Evolutionary conservation across 129 eudicot genomes (phyloP), one percentile per base, ranked within the genome.

Genomic region (Flaveria ramosissima): DNA sequence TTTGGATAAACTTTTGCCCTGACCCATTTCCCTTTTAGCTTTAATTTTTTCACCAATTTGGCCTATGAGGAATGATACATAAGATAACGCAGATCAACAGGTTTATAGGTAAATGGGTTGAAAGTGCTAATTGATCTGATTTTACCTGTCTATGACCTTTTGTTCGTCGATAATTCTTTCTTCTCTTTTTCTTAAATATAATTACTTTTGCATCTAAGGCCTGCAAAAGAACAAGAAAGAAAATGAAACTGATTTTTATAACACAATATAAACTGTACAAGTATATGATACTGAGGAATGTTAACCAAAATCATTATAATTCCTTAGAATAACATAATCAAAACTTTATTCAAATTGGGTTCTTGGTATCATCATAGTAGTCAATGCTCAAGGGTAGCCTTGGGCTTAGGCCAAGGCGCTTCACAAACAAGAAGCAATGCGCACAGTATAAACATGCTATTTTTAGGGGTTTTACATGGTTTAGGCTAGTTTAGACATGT

Each of bases 191-290:
- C 91, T 91, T 94, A 77, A 94, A 94, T 81, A 94, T 89, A 65
- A 94, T 87, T 57, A 94, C 98, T 83, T 94, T 91, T 47, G 98
- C 98, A 86, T 94, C 98, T 60, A 94, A 79, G 46, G 98, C 97
- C 96, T 94, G 87, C 50, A 45, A 76, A 72, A 17, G 3, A 73
- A 78, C 12, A 56, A 61, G 26, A 41, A 6, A 39, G 67, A 50
- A 27, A 26, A 19, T 55, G 15, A 50, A 72, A 66, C 68, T 61
- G 68, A 70, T 14, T 74, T 27, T 26, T 13, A 24, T 48, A 57
- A 27, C 12, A 65, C 48, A 14, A 68, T 9, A 15, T 52, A 73
- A 61, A 64, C 15, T 41, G 17, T 43, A 32, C 70, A 46, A 8
- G 30, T 42, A 53, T 9, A 68, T 15, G 15, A 68, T n/a, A 36